phyloP scores from a whole-genome alignment of 768 basidiomycete species.

The Coprinopsis strossmayeri region DNA sequence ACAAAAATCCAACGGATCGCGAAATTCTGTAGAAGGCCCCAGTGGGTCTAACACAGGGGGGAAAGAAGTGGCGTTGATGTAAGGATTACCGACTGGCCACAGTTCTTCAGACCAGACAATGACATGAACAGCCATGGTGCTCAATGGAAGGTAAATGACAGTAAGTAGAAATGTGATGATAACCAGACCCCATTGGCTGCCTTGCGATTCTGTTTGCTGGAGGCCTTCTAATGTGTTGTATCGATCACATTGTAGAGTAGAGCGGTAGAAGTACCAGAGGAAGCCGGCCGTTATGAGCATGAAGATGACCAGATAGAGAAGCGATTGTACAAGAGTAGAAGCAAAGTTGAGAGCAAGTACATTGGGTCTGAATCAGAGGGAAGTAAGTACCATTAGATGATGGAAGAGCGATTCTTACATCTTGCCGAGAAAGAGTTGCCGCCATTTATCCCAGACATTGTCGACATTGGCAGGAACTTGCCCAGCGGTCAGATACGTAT shows the following conservation, averaged over 20 bases:
- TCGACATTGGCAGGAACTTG: constrained; percentile 34
- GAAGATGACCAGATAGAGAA: constrained; percentile 55
- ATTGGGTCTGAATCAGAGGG: constrained; percentile 47
- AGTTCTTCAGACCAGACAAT: constrained; percentile 74
- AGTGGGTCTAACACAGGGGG: constrained; percentile 45
- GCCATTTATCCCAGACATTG: constrained; percentile 44
- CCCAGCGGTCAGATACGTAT: background rate
- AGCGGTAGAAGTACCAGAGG: constrained; percentile 53
- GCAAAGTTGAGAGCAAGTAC: constrained; percentile 70
- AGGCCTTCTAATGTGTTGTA: constrained; percentile 49
- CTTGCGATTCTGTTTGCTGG: constrained; percentile 35
- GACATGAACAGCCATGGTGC: constrained; percentile 71
- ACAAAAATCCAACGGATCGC: constrained; percentile 65
- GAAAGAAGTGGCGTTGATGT: constrained; percentile 46
- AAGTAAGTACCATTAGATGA: constrained; percentile 4
- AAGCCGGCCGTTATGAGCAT: constrained; percentile 46
- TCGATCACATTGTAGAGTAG: constrained; percentile 40
- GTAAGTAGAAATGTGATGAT: constrained; percentile 59
- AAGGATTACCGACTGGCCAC: constrained; percentile 68
- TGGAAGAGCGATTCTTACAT: constrained; percentile 38
- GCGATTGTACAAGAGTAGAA: constrained; percentile 48
- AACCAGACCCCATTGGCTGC: constrained; percentile 48
- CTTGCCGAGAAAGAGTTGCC: constrained; percentile 54
- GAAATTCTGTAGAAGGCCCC: constrained; percentile 50
- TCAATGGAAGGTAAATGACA: constrained; percentile 68